Percentiles rank a stretch among this genome's conserved stretches.
Evolutionary conservation across 2,329 filamentous ascomycete species (phyloP).

Genomic region (Aspergillus pseudoglaucus): DNA sequence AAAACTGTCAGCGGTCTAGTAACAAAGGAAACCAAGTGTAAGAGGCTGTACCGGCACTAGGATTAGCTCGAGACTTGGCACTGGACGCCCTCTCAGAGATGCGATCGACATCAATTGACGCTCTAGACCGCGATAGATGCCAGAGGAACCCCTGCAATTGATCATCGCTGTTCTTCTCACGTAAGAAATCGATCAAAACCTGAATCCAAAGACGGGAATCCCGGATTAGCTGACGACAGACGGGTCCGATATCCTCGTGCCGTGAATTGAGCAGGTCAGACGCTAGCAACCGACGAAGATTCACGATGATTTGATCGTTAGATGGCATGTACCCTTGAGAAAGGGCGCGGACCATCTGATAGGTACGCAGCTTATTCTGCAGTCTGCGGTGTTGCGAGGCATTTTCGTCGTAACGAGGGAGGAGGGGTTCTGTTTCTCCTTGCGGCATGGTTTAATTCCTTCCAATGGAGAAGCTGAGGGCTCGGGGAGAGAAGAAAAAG

Average conservation of each 20-base stretch:
- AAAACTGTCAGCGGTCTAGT: neutral
- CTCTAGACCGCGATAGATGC: constrained; percentile 68
- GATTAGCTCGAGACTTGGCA: constrained; percentile 63
- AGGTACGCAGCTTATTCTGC: constrained; percentile 85
- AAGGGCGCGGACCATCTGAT: constrained; percentile 82
- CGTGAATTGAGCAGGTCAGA: constrained; percentile 72
- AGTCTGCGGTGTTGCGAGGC: constrained; percentile 69
- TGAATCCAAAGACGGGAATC: constrained; percentile 67
- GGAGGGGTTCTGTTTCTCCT: constrained; percentile 67
- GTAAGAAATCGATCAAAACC: constrained; percentile 73
- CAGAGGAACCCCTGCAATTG: constrained; percentile 90
- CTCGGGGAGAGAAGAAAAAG: no score
- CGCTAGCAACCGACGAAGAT: constrained; percentile 70
- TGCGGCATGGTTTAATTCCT: constrained; percentile 29
- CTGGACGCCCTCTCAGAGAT: constrained; percentile 55
- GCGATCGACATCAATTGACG: constrained; percentile 61
- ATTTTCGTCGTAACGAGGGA: constrained; percentile 69
- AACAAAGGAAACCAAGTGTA: neutral
- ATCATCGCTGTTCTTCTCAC: constrained; percentile 75
- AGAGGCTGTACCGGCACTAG: constrained; percentile 54
- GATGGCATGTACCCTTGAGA: constrained; percentile 85
- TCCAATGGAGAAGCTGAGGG: neutral
- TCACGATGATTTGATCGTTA: constrained; percentile 73
- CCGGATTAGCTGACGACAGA: constrained; percentile 66
- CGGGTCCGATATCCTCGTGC: constrained; percentile 66